Evolutionary conservation across 768 basidiomycete species (phyloP).

Genomic region (Gymnopilus dilepis): DNA sequence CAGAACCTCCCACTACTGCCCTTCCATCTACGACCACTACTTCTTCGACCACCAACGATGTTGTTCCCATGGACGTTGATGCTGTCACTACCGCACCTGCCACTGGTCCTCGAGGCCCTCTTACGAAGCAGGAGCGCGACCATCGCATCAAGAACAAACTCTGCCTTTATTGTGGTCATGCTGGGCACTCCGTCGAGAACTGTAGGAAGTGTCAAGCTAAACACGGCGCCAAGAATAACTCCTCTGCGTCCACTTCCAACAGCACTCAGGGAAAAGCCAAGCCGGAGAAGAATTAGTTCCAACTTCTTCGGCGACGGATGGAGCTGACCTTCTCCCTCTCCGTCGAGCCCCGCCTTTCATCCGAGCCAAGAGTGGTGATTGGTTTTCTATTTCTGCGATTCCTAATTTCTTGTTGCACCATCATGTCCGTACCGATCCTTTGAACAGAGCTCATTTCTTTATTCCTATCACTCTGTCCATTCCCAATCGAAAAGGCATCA

Average conservation of each 20-base stretch:
- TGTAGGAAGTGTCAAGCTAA: not conserved
- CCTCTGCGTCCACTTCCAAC: not conserved
- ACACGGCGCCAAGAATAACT: not conserved
- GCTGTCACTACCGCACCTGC: not conserved
- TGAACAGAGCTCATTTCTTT: slow-evolving; percentile 8
- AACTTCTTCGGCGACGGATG: not conserved
- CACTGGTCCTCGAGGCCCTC: not conserved
- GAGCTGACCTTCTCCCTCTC: not conserved
- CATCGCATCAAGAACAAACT: not conserved
- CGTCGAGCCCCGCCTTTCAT: not conserved
- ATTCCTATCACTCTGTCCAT: slow-evolving; percentile 1
- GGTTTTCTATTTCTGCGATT: slow-evolving; percentile 1
- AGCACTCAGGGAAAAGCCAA: not conserved
- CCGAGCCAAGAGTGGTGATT: not conserved
- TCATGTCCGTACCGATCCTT: slow-evolving; percentile 5
- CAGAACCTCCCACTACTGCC: not conserved
- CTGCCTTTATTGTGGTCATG: slow-evolving; percentile 4
- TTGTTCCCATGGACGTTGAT: slow-evolving; percentile 7
- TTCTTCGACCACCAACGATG: not conserved
- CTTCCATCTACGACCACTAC: not conserved
- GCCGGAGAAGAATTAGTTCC: slow-evolving; percentile 2
- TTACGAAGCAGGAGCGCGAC: not conserved
- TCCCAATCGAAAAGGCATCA: not conserved
- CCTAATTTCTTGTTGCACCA: slow-evolving; percentile 5
- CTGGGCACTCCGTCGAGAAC: not conserved